Evolutionary conservation across 1,139 yeast genomes (phyloP), one percentile per base, ranked within the genome.

Genomic region (Geotrichum restrictum): DNA sequence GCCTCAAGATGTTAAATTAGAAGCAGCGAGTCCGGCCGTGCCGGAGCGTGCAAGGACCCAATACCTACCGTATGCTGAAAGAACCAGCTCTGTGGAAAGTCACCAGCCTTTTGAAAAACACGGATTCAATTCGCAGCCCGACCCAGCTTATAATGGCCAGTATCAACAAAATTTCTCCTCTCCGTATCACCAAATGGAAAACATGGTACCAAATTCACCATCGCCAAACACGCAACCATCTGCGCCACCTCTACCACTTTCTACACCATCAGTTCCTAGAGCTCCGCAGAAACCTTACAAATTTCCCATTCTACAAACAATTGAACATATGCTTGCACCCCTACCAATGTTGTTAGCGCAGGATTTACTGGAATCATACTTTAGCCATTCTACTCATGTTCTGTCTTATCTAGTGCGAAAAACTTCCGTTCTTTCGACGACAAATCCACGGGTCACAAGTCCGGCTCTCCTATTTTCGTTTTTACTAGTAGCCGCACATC

Each of bases 301-400:
- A 36, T 70, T 63, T 48, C 71, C 72, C 1, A 60, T 70, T 2
- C 55, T 62, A 13, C 54, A 55, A 4, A 59, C 64, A 5, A 57
- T 72, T 5, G 42, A 58, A 13, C 57, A 61, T 6, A 60, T 67
- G 8, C 63, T 38, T 50, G 51, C 48, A 59, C 53, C 64, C 58
- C 44, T 73, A 14, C 70, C 74, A 2, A 54, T 62, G 36, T 52
- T 62, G 1, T 64, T 72, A 6, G 73, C 74, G 2, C 66, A 67
- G 39, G 74, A 71, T 39, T 57, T 73, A 11, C 58, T 69, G 18
- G 74, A 70, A 47, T 66, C 65, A 29, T 73, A 71, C 54, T 72
- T 73, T 45, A 60, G 65, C 14, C 65, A 63, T 13, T 69, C 58
- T 48, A 65, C 65, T 42, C 72, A 56, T 55, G 72, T 55, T 8